These are phyloP conservation scores for Eimeria tenella DNA, from an alignment of 169 alveolate genomes.

Conservation along the genomic window DNA sequence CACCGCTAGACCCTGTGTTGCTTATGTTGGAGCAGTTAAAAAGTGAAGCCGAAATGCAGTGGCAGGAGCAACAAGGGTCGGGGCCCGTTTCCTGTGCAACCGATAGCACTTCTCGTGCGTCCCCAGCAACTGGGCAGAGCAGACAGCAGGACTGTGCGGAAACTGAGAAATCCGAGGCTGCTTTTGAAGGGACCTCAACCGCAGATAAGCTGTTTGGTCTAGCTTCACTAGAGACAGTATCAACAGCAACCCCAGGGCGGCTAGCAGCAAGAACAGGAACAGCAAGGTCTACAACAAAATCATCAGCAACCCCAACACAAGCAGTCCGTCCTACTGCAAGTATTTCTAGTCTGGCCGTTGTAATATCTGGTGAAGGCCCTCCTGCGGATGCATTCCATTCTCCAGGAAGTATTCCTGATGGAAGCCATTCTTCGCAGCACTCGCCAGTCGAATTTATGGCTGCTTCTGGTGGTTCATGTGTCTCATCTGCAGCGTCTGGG, in stretches of 20 bases:
- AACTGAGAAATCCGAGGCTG: not conserved
- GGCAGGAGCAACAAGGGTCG: not conserved
- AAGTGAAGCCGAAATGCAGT: not conserved
- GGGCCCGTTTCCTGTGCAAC: not conserved
- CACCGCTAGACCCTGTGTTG: constrained; percentile 52
- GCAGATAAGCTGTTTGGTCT: not conserved
- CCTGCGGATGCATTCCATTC: not conserved
- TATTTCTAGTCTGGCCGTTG: not conserved
- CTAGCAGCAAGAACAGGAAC: not conserved
- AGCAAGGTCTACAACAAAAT: not conserved
- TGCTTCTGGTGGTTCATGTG: not conserved
- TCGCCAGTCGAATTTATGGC: not conserved
- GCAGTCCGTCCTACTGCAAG: not conserved
- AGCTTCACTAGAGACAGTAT: too few species aligned
- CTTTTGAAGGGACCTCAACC: not conserved
- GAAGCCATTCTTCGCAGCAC: not conserved
- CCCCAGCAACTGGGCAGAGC: not conserved
- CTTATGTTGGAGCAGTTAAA: constrained; percentile 37
- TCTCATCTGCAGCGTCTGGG: not conserved
- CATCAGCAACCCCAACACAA: not conserved
- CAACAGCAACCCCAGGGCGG: not conserved
- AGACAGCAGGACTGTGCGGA: not conserved
- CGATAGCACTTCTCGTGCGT: not conserved
- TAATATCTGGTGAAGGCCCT: not conserved
- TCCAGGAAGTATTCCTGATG: not conserved